Percentiles rank a stretch among this genome's conserved stretches.
These are phyloP conservation scores for button mushroom (Agaricus bisporus) DNA, from an alignment of 768 basidiomycete genomes.

Conservation along the genomic window DNA sequence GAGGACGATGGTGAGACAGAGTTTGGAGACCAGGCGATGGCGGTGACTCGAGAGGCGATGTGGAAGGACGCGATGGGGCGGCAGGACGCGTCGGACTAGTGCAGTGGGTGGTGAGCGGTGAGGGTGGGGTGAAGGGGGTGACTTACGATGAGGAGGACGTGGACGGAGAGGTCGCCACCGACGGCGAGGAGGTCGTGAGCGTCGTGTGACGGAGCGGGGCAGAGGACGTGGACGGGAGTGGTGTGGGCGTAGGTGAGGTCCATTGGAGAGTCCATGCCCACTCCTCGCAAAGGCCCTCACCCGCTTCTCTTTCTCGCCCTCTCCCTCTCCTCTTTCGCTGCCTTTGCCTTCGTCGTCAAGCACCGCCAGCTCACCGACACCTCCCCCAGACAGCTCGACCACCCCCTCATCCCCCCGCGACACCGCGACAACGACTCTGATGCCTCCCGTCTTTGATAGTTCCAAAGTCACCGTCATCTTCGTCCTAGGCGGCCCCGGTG, in stretches of 20 bases:
- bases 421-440: constrained; percentile 30
- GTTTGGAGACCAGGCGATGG: constrained; percentile 73
- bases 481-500: constrained; percentile 95
- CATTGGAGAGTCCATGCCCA: constrained; percentile 30
- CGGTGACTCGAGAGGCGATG: constrained; percentile 63
- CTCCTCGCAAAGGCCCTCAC: constrained; percentile 43
- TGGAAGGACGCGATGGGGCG: constrained; percentile 64
- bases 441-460: constrained; percentile 54
- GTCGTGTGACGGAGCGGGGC: constrained; percentile 58
- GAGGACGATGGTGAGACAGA: constrained; percentile 59
- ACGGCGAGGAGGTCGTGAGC: constrained; percentile 66
- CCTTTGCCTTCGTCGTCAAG: constrained; percentile 52
- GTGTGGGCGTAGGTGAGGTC: constrained; percentile 57
- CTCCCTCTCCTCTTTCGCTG: constrained; percentile 46
- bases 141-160: constrained; percentile 61
- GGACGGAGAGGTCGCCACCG: constrained; percentile 67
- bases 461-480: constrained; percentile 83
- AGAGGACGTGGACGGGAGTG: constrained; percentile 54
- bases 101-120: constrained; percentile 8
- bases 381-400: constrained; percentile 56
- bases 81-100: constrained; percentile 36
- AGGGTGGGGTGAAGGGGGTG: constrained; percentile 8
- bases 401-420: constrained; percentile 60
- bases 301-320: constrained; percentile 57
- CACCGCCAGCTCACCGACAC: constrained; percentile 51